phyloP scores from a whole-genome alignment of 2,329 filamentous ascomycete genomes.

The Colletotrichum agaves region DNA sequence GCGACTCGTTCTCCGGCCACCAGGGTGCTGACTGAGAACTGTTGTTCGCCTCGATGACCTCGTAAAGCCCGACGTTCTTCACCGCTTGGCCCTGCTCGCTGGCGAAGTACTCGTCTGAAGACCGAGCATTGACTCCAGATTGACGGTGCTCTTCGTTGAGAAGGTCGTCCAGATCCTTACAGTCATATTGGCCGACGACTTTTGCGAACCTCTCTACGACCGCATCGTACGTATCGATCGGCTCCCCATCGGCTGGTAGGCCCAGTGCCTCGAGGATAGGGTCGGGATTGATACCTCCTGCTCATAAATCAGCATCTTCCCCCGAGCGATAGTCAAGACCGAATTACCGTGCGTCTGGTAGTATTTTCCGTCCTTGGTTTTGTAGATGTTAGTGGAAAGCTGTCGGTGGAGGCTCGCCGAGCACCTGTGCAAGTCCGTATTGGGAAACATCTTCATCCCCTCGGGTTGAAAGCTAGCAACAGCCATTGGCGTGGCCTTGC shows the following conservation, averaged over 20 bases:
- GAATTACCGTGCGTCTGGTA: conserved; percentile 40
- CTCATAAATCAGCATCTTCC: not conserved
- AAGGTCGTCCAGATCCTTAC: conserved; percentile 40
- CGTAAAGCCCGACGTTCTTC: conserved; percentile 40
- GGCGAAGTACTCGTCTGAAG: conserved; percentile 41
- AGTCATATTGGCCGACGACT: conserved; percentile 38
- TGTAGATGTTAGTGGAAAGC: conserved; percentile 41
- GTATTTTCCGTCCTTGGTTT: conserved; percentile 41
- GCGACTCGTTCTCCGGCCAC: conserved; percentile 50
- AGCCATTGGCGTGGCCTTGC: conserved; percentile 30
- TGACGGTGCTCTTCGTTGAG: conserved; percentile 41
- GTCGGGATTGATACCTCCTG: conserved; percentile 38
- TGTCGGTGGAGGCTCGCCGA: conserved; percentile 23
- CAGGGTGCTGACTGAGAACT: conserved; percentile 48
- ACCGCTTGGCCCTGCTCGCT: conserved; percentile 44
- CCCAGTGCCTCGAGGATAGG: conserved; percentile 37
- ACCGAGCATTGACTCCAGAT: conserved; percentile 43
- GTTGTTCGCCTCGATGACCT: conserved; percentile 39
- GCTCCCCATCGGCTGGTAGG: conserved; percentile 33
- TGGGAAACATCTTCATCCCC: conserved; percentile 30
- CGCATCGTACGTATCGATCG: conserved; percentile 40
- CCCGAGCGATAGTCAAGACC: not conserved
- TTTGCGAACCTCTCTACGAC: conserved; percentile 37
- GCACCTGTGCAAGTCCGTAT: conserved; percentile 24
- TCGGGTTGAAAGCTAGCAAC: conserved; percentile 23